Conservation (phyloP, 2,329 filamentous ascomycete genomes). For the Alternaria consortialis region DNA sequence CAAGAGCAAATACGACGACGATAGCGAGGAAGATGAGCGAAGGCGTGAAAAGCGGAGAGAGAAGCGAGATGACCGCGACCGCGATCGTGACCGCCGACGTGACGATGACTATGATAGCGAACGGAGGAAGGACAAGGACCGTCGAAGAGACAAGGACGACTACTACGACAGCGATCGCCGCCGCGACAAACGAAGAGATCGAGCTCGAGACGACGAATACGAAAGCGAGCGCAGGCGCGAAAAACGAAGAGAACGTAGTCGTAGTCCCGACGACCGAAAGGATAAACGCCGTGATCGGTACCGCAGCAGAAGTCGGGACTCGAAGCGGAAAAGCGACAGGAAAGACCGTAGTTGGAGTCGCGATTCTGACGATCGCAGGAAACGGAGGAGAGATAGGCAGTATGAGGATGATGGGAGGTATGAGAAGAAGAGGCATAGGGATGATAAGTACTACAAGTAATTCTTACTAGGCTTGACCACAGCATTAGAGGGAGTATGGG, state of each 20-base stretch:
- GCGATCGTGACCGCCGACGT: conserved; percentile 29
- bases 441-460: conserved; percentile 21
- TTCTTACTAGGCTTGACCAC: background rate
- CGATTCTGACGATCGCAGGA: conserved; percentile 36
- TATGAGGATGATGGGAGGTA: conserved; percentile 31
- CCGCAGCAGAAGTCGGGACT: conserved; percentile 37
- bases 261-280: conserved; percentile 40
- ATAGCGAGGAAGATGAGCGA: conserved; percentile 27
- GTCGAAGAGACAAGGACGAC: conserved; percentile 28
- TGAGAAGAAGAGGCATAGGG: conserved; percentile 31
- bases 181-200: conserved; percentile 28
- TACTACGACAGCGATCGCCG: conserved; percentile 34
- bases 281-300: conserved; percentile 34
- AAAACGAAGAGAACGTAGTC: conserved; percentile 28
- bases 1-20: conserved; percentile 24
- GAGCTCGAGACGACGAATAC: conserved; percentile 25
- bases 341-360: conserved; percentile 29
- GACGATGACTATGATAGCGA: conserved; percentile 35
- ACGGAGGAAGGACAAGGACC: conserved; percentile 26
- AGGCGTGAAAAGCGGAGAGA: conserved; percentile 30
- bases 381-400: conserved; percentile 37
- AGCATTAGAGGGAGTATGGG: background rate
- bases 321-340: conserved; percentile 27
- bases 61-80: conserved; percentile 20
- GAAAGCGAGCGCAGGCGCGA: conserved; percentile 23